These are phyloP conservation scores for Trametes punicea DNA, from an alignment of 768 basidiomycete genomes.

Conservation along the genomic window DNA sequence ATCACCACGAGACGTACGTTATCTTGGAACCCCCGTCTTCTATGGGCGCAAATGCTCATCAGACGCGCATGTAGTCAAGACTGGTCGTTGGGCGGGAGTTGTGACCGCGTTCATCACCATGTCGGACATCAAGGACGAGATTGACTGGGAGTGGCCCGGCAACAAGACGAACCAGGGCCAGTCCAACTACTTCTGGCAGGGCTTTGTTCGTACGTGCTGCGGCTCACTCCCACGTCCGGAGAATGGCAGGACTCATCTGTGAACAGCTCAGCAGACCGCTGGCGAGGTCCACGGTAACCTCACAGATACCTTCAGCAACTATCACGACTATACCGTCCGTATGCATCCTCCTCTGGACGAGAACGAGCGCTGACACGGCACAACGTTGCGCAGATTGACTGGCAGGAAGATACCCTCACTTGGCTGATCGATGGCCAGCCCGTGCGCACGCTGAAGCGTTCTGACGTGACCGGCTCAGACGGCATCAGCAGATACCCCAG, in stretches of 20 bases:
- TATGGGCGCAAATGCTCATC: background rate
- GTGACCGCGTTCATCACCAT: conserved; percentile 86
- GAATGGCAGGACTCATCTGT: background rate
- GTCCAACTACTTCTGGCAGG: conserved; percentile 81
- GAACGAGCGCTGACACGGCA: background rate
- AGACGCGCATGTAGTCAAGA: conserved; percentile 52
- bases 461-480: conserved; percentile 47
- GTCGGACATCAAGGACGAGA: conserved; percentile 78
- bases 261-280: conserved; percentile 42
- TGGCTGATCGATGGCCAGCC: conserved; percentile 69
- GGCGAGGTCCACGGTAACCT: conserved; percentile 49
- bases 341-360: background rate
- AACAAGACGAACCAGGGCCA: conserved; percentile 60
- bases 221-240: background rate
- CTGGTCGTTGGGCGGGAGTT: conserved; percentile 75
- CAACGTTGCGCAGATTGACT: conserved; percentile 61
- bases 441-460: conserved; percentile 64
- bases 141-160: conserved; percentile 86
- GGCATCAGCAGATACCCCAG: conserved; percentile 65
- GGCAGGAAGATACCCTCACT: conserved; percentile 64
- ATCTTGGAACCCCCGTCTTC: background rate
- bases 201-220: conserved; percentile 57
- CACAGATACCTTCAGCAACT: conserved; percentile 63
- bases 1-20: conserved; percentile 59
- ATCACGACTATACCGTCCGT: conserved; percentile 73